Evolutionary conservation across 1,284 basidiomycete genomes (phyloP).

Genomic region (Naganishia liquefaciens): DNA sequence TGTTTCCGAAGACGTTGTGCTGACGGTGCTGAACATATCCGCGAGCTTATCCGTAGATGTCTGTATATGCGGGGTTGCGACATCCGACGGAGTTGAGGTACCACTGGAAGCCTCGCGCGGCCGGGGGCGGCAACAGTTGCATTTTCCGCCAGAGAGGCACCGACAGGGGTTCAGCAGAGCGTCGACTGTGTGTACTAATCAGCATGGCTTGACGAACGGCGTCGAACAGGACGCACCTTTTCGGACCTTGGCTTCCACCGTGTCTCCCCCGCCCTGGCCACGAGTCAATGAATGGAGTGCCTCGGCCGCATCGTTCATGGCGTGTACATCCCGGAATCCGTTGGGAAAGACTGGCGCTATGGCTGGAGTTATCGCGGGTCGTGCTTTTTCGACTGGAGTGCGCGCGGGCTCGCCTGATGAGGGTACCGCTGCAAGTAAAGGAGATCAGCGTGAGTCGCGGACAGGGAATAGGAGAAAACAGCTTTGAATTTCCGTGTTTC

Average conservation of each 20-base stretch:
- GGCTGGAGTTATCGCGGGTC: not conserved
- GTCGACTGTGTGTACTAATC: slow-evolving; percentile 11
- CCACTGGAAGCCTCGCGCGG: slow-evolving; percentile 18
- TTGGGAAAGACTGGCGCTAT: slow-evolving; percentile 45
- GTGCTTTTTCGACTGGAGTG: too few species aligned
- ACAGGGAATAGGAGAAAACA: not conserved
- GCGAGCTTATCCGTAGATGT: slow-evolving; percentile 36
- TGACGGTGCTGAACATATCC: slow-evolving; percentile 42
- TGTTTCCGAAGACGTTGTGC: slow-evolving; percentile 28
- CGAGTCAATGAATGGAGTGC: slow-evolving; percentile 43
- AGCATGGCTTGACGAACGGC: not conserved
- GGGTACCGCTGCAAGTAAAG: not conserved
- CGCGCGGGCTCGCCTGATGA: not conserved
- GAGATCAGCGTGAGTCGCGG: too few species aligned
- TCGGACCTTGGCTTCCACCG: slow-evolving; percentile 40
- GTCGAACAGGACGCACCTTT: slow-evolving; percentile 61
- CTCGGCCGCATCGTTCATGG: slow-evolving; percentile 51
- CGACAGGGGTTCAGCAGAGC: slow-evolving; percentile 52
- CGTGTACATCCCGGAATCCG: slow-evolving; percentile 54
- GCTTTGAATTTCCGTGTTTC: not conserved
- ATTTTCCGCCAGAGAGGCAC: slow-evolving; percentile 55
- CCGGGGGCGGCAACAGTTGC: slow-evolving; percentile 62
- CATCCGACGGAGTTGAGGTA: slow-evolving; percentile 30
- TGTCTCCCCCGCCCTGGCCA: slow-evolving; percentile 34
- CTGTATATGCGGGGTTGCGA: not conserved